Base-by-base conservation (phyloP, 169 alveolate species). In the Haemoproteus tartakovskyi region DNA sequence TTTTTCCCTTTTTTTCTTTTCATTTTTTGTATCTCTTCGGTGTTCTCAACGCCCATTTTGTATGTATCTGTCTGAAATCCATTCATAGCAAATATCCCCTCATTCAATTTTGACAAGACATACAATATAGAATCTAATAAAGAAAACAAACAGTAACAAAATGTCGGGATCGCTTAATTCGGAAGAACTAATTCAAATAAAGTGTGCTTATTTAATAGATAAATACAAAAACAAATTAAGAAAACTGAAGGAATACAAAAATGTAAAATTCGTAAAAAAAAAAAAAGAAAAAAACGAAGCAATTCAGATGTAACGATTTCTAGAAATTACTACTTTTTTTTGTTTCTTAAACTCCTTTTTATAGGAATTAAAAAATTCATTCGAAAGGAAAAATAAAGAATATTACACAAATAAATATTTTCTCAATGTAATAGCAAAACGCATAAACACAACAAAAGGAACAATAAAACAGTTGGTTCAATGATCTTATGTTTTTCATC, bases 191-290 rank as follows among this genome's bases (percentile, higher is more conserved):
- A 57, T 56, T 43, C 84, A 70, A 60, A 70, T 70, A 43, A 70
- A 56, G 26, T 70, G 84, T 43, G 54, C 78, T 63, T 70, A 70
- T 46, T 2, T 70, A 36, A 70, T 70, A 56, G 84, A 70, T 27
- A 70, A 70, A 54, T 70, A 70, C 26, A 52, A 70, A 56, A 70
- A 45, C 27, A 70, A 70, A 29, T 38, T 70, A 24, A 57, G 46
- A 38, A 70, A 70, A 33, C 27, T 70, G 52, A 70, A 70, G 38
- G 62, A 41, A 50, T 40, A 18, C 27, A 62, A 62, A 27, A 56
- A 60, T 59, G 74, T 70, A 70, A 70, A 50, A 18, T 3, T 40
- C 24, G 16, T 40, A 47, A 6, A 30, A 19, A 21, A 6, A 16
- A 33, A 47, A 56, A 41, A 33, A 11, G 27, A 51, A 38, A 59